phyloP scores from a whole-genome alignment of 192 early-diverging fungal species.

The Geranomyces michiganensis region DNA sequence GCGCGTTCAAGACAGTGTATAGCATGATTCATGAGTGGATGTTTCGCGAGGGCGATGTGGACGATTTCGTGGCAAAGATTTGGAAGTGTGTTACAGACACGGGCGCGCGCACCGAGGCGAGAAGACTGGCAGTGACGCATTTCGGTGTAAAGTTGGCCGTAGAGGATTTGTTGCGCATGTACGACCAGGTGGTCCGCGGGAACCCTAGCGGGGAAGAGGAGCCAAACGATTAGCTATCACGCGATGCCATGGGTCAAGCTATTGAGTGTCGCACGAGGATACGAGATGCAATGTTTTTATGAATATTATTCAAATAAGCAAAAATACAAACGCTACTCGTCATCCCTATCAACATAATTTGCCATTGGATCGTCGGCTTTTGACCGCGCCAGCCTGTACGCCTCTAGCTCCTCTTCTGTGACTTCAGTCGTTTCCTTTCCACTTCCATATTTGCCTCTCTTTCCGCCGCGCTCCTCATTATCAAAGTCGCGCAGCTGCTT shows the following conservation, averaged over 20 bases:
- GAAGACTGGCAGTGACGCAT: conserved; percentile 37
- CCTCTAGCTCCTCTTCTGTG: conserved; percentile 71
- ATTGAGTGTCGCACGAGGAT: no score
- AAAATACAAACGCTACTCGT: conserved; percentile 11
- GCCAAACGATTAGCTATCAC: background rate
- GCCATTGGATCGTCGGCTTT: conserved; percentile 66
- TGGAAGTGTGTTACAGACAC: conserved; percentile 16
- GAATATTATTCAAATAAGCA: no score
- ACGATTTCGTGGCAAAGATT: conserved; percentile 44
- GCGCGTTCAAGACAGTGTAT: conserved; percentile 51
- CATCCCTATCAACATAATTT: conserved; percentile 53
- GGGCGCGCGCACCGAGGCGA: conserved; percentile 25
- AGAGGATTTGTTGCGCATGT: conserved; percentile 41
- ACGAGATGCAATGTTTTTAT: no score
- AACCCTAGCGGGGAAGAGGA: background rate
- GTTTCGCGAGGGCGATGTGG: conserved; percentile 48
- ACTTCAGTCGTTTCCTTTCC: conserved; percentile 41
- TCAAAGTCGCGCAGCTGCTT: conserved; percentile 20
- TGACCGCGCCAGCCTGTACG: conserved; percentile 54
- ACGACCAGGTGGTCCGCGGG: conserved; percentile 31
- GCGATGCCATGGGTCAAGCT: no score
- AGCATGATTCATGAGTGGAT: conserved; percentile 55
- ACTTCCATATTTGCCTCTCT: conserved; percentile 37
- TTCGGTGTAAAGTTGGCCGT: conserved; percentile 46
- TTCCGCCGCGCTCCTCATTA: conserved; percentile 14